Evolutionary conservation across 768 basidiomycete species (phyloP).

Genomic region (Lactarius tabidus): DNA sequence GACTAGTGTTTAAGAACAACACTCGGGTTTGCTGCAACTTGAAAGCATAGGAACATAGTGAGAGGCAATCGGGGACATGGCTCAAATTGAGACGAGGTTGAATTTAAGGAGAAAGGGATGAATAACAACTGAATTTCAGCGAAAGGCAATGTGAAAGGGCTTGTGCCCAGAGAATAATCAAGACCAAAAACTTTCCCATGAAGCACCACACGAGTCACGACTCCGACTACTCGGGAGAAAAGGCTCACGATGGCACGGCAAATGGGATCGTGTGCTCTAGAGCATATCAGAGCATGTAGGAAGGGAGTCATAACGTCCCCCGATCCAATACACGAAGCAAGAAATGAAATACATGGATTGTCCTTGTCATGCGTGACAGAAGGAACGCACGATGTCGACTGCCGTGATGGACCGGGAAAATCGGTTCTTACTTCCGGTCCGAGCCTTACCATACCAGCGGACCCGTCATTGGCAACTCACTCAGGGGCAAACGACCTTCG

Average conservation of each 20-base stretch:
- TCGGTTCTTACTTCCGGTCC: too few species aligned
- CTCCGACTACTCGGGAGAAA: not conserved
- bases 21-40: constrained; percentile 29
- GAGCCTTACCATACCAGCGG: too few species aligned
- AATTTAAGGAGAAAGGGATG: too few species aligned
- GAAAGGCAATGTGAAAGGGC: not conserved
- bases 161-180: not conserved
- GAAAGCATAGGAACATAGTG: constrained; percentile 22
- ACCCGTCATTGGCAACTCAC: too few species aligned
- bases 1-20: constrained; percentile 16
- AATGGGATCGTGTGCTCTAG: not conserved
- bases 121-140: too few species aligned
- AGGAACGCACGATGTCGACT: too few species aligned
- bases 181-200: not conserved
- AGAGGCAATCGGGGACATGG: too few species aligned
- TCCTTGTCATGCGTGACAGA: too few species aligned
- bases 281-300: not conserved
- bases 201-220: not conserved
- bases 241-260: not conserved
- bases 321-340: not conserved
- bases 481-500: too few species aligned
- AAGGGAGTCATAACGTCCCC: not conserved
- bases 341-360: too few species aligned
- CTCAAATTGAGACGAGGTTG: too few species aligned
- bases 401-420: too few species aligned